Evolutionary conservation across 805 yeast species (phyloP).

Genomic region (Debaryomyces hansenii): DNA sequence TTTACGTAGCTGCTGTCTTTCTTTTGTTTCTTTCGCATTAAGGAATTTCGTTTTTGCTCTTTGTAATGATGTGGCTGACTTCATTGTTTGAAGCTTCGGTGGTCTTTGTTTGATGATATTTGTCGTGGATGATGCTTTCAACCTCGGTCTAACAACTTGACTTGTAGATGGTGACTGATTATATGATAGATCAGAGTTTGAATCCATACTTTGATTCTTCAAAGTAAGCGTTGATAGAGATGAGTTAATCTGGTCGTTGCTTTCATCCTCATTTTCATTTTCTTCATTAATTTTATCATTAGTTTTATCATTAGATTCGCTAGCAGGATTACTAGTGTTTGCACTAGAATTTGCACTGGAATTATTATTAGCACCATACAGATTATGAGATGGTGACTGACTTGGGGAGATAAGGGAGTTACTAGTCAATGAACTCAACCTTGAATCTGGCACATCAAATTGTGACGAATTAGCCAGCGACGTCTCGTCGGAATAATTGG

Average conservation of each 20-base stretch:
- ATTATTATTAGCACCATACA: constrained; percentile 8
- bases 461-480: constrained; percentile 32
- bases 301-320: background rate
- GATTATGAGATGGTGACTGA: constrained; percentile 15
- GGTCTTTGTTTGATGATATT: constrained; percentile 6
- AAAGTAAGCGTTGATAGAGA: constrained; percentile 21
- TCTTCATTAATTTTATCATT: constrained; percentile 5
- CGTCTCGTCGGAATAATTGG: constrained; percentile 35
- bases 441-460: constrained; percentile 35
- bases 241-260: constrained; percentile 9
- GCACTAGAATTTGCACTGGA: background rate
- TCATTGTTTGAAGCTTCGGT: constrained; percentile 4
- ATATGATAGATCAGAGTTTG: constrained; percentile 1
- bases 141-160: background rate
- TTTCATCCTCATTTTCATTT: constrained; percentile 5
- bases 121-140: constrained; percentile 13
- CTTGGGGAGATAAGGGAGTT: constrained; percentile 20
- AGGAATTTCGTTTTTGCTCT: constrained; percentile 36
- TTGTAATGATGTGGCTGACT: constrained; percentile 17
- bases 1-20: constrained; percentile 35
- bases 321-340: background rate
- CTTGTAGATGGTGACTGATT: background rate
- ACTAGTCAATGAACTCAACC: constrained; percentile 39
- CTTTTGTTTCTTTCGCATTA: constrained; percentile 37
- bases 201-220: constrained; percentile 1